A percentile compares a stretch with the other conserved stretches of the same genome.
These are phyloP conservation scores for Tylopilus sp. DNA, from an alignment of 1,284 basidiomycete species.

Conservation along the genomic window DNA sequence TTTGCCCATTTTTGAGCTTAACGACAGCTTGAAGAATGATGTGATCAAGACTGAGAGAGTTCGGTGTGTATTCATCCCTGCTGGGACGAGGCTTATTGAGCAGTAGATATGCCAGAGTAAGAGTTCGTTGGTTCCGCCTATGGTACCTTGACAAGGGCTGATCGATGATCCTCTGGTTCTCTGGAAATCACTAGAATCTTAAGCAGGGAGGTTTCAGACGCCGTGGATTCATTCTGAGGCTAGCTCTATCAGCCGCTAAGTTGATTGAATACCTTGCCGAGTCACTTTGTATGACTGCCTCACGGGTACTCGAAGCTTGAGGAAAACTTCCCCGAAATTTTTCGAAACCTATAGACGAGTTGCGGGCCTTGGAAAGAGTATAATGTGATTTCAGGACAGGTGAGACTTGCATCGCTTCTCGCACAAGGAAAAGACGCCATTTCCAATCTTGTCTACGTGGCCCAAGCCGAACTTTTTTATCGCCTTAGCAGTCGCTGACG, in stretches of 20 bases:
- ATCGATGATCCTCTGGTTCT: background rate
- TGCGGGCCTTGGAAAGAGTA: conserved; percentile 46
- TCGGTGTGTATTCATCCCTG: conserved; percentile 52
- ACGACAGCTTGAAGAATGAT: conserved; percentile 35
- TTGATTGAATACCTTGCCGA: background rate
- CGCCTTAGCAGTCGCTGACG: conserved; percentile 36
- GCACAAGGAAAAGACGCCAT: conserved; percentile 53
- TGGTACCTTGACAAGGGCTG: background rate
- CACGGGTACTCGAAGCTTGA: conserved; percentile 30
- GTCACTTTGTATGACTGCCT: background rate
- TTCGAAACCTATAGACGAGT: conserved; percentile 48
- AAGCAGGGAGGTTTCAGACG: conserved; percentile 49
- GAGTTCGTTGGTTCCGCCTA: conserved; percentile 10
- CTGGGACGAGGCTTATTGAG: conserved; percentile 57
- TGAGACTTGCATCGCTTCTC: conserved; percentile 59
- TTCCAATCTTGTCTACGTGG: conserved; percentile 39
- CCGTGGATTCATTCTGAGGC: conserved; percentile 29
- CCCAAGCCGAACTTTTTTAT: background rate
- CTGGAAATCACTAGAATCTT: conserved; percentile 52
- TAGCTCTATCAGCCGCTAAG: background rate
- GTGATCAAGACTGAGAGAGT: conserved; percentile 43
- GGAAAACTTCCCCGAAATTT: conserved; percentile 57
- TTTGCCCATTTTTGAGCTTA: conserved; percentile 54
- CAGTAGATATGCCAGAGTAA: conserved; percentile 45
- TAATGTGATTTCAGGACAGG: conserved; percentile 53